These are phyloP conservation scores for Reutealis trisperma DNA, from an alignment of 345 rosid genomes.

Conservation along the genomic window DNA sequence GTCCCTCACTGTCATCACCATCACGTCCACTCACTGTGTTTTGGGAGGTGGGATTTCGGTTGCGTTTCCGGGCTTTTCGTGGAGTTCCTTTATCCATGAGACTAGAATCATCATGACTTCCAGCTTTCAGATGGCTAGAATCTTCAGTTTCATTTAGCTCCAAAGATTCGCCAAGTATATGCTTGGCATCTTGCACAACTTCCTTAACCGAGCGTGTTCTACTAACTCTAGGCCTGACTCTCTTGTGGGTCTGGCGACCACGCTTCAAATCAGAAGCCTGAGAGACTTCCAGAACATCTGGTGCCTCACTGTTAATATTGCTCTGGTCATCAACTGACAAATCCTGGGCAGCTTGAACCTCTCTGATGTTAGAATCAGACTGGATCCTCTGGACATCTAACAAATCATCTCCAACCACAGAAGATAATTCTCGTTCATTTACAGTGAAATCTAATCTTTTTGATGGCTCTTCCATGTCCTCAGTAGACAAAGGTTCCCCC, in stretches of 20 bases:
- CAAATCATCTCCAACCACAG: slow-evolving; percentile 42
- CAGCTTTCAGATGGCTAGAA: slow-evolving; percentile 45
- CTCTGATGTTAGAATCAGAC: slow-evolving; percentile 46
- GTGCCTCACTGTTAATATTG: slow-evolving; percentile 49
- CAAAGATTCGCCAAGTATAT: slow-evolving; percentile 59
- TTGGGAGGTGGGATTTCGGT: slow-evolving; percentile 51
- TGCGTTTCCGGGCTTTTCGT: slow-evolving; percentile 66
- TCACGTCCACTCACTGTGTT: slow-evolving; percentile 56
- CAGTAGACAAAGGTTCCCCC: slow-evolving; percentile 29
- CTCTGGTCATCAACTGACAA: slow-evolving; percentile 50
- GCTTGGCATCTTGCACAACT: slow-evolving; percentile 74
- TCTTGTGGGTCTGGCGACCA: slow-evolving; percentile 46
- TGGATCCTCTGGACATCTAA: slow-evolving; percentile 47
- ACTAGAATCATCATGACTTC: slow-evolving; percentile 56
- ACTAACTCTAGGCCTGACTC: slow-evolving; percentile 53
- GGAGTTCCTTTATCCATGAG: slow-evolving; percentile 48
- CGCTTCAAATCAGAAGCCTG: slow-evolving; percentile 48
- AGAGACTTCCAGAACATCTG: slow-evolving; percentile 50
- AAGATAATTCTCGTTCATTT: slow-evolving; percentile 45
- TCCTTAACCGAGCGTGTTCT: slow-evolving; percentile 78
- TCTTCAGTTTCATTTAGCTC: slow-evolving; percentile 53
- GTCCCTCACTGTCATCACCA: slow-evolving; percentile 65
- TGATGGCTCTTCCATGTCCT: slow-evolving; percentile 39
- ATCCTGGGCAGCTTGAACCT: slow-evolving; percentile 44
- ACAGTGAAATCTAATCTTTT: slow-evolving; percentile 32